Evolutionary conservation across 225 moss, liverwort and hornwort species (phyloP), one percentile per base, ranked within the genome.

Genomic region (Marchantia paleacea): DNA sequence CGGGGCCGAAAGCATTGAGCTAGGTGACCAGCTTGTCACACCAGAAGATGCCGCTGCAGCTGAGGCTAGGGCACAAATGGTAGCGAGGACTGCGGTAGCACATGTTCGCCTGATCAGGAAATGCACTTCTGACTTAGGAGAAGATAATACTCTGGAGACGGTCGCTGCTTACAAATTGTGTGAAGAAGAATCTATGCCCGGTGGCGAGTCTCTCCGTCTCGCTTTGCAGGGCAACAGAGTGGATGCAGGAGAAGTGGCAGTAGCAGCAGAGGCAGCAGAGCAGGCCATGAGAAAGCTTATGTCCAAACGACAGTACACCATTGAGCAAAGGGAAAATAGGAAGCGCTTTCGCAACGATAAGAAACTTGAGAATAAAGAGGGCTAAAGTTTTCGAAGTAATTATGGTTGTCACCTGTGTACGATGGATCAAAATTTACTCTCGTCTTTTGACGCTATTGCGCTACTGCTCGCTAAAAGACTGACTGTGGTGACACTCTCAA

Each of bases 301-400:
- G 81, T 87, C 95, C 0, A 99, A 95, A 84, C 91, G 99, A 64
- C 92, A 91, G 86, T 99, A 95, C 75, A 87, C 91, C 10, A 81
- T 89, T 69, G 90, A 92, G 83, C 94, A 99, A 75, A 90, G 99
- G 77, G 99, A 95, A 55, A 88, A 92, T 65, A 86, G 99, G 79
- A 99, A 99, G 88, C 95, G 99, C 9, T 87, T 94, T 91, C 91
- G 99, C 54, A 99, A 99, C 85, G 99, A 99, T 81, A 99, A 91
- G 88, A 94, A 92, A 84, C 69, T 82, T 81, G 87, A 85, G 67
- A 87, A 78, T 85, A 85, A 87, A 84, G 76, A 55, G 26, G 77
- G 18, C 52, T 82, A 47, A 83, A 62, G 63, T 52, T 18, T 78
- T 67, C 54, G 54, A 20, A 74, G 12, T 62, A 20, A 51, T 72